Base-by-base conservation (phyloP, 2,329 filamentous ascomycete species). In the Arthroderma sp. region DNA sequence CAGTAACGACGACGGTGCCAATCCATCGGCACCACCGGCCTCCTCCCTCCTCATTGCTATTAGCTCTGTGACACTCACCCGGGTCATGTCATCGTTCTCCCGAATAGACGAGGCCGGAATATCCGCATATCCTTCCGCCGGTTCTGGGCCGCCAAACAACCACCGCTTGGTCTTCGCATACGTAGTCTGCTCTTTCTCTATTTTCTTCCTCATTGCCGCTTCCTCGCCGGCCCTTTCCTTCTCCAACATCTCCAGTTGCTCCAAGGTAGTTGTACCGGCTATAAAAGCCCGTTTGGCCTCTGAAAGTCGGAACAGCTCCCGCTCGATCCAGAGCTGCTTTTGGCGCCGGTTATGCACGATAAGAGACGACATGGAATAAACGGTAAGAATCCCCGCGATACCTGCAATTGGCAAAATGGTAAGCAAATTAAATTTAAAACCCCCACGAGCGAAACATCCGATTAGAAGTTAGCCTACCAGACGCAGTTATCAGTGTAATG, bases 281-380 rank as follows among this genome's bases (percentile, higher is more conserved):
- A 64, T 56, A 44, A 61, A 63, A n/a, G 67, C 66, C 38, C 58
- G 51, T 38, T 61, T 59, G n/a, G 67, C 67, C 10, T 64, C 57
- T 34, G 64, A 58, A n/a, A 70, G 57, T 27, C 54, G 57, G 50
- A 63, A 57, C 42, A 69, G 47, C 53, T 70, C 64, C 40, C 57
- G 60, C 55, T 78, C 71, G 50, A 78, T 70, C 68, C 72, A 83
- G 50, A 81, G 74, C 33, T 69, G 69, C 46, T 74, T 69, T 65
- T 81, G 78, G 47, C 74, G 70, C 45, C 80, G 73, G 60, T 83
- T 83, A 64, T 82, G 78, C 48, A 80, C 62, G 47, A 82, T 70
- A 68, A 83, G 75, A 55, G 81, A 79, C 48, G 75, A 71, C 51
- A 80, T 70, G 6, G 79, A 78, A 58, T 81, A 80, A 34, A 75